A percentile compares a stretch with the other conserved stretches of the same genome.
Evolutionary conservation across 208 protist species (phyloP).

Genomic region (Trypanosomatidae sp.): DNA sequence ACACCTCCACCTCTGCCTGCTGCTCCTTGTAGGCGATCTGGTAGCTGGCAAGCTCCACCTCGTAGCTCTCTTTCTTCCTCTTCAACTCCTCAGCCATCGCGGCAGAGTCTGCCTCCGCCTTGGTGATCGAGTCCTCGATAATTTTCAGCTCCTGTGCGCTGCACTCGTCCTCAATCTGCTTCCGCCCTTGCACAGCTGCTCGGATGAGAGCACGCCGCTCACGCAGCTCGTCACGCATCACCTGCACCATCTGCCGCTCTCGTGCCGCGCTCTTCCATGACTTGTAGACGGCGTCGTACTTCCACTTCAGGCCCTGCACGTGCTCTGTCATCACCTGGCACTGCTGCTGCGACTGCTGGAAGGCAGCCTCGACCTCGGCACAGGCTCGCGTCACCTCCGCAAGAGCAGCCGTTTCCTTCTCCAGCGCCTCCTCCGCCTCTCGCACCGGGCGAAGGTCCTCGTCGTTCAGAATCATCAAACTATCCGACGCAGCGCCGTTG

Average conservation of each 20-base stretch:
- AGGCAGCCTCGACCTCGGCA: conserved; percentile 24
- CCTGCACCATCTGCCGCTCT: conserved; percentile 21
- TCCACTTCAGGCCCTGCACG: conserved; percentile 37
- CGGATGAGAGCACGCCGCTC: conserved; percentile 24
- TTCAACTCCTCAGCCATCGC: conserved; percentile 30
- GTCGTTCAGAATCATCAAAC: conserved; percentile 29
- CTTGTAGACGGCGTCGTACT: conserved; percentile 30
- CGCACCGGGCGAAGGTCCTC: conserved; percentile 45
- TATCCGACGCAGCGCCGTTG: conserved; percentile 3
- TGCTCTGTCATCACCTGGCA: conserved; percentile 44
- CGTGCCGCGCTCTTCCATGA: conserved; percentile 16
- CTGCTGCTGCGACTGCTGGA: conserved; percentile 20
- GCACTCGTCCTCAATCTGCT: conserved; percentile 28
- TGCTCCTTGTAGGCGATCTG: conserved; percentile 78
- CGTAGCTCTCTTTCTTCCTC: conserved; percentile 34
- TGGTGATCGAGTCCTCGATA: conserved; percentile 33
- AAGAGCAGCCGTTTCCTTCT: conserved; percentile 24
- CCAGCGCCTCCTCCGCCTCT: conserved; percentile 33
- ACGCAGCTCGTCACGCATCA: conserved; percentile 30
- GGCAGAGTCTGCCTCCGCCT: conserved; percentile 19
- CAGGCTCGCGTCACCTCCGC: conserved; percentile 17
- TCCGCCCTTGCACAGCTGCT: conserved; percentile 13
- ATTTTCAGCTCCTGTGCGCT: conserved; percentile 33
- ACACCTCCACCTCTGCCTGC: conserved; percentile 54
- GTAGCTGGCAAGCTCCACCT: conserved; percentile 66